phyloP scores from a whole-genome alignment of 1,139 yeast species.

The Protomyces inouyei region DNA sequence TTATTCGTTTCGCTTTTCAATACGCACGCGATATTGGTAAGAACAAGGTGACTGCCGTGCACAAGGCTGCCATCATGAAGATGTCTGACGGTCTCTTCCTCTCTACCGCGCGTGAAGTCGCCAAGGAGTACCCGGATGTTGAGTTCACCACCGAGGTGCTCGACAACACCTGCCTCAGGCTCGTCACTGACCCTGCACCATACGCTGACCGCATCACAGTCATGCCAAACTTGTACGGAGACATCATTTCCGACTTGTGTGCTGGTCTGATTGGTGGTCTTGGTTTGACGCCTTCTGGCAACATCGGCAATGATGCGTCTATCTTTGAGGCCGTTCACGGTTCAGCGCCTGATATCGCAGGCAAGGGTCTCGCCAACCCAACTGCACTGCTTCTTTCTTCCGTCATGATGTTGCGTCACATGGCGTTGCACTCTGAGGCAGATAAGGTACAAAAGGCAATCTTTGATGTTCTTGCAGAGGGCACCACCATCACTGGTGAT shows the following conservation, averaged over 20 bases:
- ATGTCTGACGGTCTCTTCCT: slow-evolving; percentile 96
- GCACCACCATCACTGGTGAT: slow-evolving; percentile 93
- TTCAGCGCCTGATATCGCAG: slow-evolving; percentile 88
- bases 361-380: slow-evolving; percentile 95
- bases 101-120: slow-evolving; percentile 82
- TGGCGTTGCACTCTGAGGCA: slow-evolving; percentile 79
- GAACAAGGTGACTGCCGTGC: slow-evolving; percentile 89
- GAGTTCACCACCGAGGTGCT: slow-evolving; percentile 77
- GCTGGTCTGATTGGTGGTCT: slow-evolving; percentile 97
- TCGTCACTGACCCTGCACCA: slow-evolving; percentile 82
- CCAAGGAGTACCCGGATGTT: slow-evolving; percentile 87
- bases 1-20: slow-evolving; percentile 93
- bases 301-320: slow-evolving; percentile 96
- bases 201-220: slow-evolving; percentile 88
- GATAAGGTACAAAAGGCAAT: slow-evolving; percentile 83
- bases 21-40: slow-evolving; percentile 85
- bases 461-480: slow-evolving; percentile 86
- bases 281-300: slow-evolving; percentile 97
- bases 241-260: slow-evolving; percentile 92
- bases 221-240: slow-evolving; percentile 99
- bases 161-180: slow-evolving; percentile 89
- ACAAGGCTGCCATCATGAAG: slow-evolving; percentile 98
- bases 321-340: slow-evolving; percentile 99
- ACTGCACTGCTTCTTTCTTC: slow-evolving; percentile 93
- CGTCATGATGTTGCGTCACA: slow-evolving; percentile 98